Base-by-base conservation (phyloP, 2,329 filamentous ascomycete species). In the Torrubiellomyces zombiae region DNA sequence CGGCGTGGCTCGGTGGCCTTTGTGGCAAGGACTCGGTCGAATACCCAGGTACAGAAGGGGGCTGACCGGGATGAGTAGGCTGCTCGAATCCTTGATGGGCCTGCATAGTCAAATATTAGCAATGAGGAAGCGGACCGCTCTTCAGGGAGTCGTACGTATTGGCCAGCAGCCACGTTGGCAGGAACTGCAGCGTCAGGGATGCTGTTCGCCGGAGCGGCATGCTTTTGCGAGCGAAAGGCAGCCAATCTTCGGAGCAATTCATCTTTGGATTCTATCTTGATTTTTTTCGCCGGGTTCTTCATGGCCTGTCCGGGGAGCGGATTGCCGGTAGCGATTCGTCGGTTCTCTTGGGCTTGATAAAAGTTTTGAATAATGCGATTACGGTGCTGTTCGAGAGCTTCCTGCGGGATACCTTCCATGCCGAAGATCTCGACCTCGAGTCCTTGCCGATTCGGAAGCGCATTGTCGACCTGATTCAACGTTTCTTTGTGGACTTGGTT, bases 401-500 rank as follows among this genome's bases (percentile, higher is more conserved):
- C 81, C 30, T 82, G 76, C 3, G 89, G 89, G 18, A 95, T 81
- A 44, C 89, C 89, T 50, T 94, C 83, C 80, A 94, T 94, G 43
- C 86, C 89, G 48, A 95, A 98, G 43, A 98, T 94, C 53, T 98
- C 89, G 31, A 92, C 72, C 31, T 92, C 82, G 31, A 92, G 70
- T 30, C 77, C 76, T 35, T 81, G 71, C 33, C 89, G 74, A 42
- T 86, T 86, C 1, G 79, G 75, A 3, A 94, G 66, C 24, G 89
- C 83, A 62, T 95, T 94, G 40, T 94, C 86, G 43, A 98, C 83
- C 21, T 73, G 70, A 12, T 69, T 72, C 24, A 95, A 66, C 16
- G 75, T 79, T 50, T 94, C 85, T 52, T 98, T 98, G 60, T 98
- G 89, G 23, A 98, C 89, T 51, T 98, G 89, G 47, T 86, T 91